phyloP scores from a whole-genome alignment of 2,329 filamentous ascomycete species.

The Colletotrichum noveboracense region DNA sequence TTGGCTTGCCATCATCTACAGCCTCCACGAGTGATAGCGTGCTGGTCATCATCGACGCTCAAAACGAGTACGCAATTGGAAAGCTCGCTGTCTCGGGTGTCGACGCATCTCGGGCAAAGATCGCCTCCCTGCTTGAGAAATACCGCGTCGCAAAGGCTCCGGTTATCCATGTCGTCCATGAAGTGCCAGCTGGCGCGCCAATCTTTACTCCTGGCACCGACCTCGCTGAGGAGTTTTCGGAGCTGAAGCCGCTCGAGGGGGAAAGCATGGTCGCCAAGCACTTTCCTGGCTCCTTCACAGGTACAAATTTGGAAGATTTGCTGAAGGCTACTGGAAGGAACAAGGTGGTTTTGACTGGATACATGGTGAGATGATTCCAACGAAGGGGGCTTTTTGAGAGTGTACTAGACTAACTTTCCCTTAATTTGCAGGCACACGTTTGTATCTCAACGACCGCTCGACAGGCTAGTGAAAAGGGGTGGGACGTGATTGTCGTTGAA shows the following conservation, averaged over 20 bases:
- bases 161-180: constrained; percentile 67
- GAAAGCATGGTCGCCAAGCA: constrained; percentile 66
- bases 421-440: constrained; percentile 60
- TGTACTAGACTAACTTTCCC: background rate
- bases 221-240: constrained; percentile 64
- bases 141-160: constrained; percentile 58
- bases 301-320: constrained; percentile 60
- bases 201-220: constrained; percentile 68
- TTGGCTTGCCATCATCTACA: constrained; percentile 51
- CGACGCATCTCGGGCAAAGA: constrained; percentile 56
- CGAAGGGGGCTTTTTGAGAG: background rate
- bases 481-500: constrained; percentile 64
- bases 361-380: constrained; percentile 48
- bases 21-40: constrained; percentile 51
- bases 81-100: constrained; percentile 61
- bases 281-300: constrained; percentile 65
- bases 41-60: constrained; percentile 72
- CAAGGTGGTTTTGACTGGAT: constrained; percentile 66
- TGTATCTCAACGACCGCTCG: constrained; percentile 68
- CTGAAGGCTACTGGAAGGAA: constrained; percentile 53
- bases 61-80: constrained; percentile 70
- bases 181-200: constrained; percentile 63
- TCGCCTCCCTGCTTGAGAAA: constrained; percentile 59
- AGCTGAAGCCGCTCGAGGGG: constrained; percentile 55
- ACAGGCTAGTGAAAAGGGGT: constrained; percentile 63